Conservation (phyloP, 2,329 filamentous ascomycete genomes). For the Talaromyces sp. region DNA sequence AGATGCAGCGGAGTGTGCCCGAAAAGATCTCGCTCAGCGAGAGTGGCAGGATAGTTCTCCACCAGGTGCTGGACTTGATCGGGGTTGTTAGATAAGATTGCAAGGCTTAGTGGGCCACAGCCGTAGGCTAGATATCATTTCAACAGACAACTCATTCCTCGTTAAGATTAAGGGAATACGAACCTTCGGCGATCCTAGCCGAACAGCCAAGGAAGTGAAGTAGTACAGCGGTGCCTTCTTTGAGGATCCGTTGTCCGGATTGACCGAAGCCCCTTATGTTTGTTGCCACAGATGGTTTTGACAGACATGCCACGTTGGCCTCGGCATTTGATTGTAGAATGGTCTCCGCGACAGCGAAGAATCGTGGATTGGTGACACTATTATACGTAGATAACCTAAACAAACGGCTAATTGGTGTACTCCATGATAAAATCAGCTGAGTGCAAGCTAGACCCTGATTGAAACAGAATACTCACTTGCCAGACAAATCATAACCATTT, state of each 20-base stretch:
- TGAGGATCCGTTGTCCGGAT: neutral
- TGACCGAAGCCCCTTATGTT: accelerated
- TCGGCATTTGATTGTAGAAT: neutral
- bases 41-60: neutral
- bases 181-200: neutral
- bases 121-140: neutral
- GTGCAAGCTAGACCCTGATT: neutral
- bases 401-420: neutral
- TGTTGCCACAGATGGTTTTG: neutral
- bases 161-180: neutral
- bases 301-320: neutral
- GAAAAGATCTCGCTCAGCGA: neutral
- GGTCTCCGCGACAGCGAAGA: neutral
- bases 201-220: neutral
- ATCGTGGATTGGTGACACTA: neutral
- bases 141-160: neutral
- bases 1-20: neutral
- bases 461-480: neutral
- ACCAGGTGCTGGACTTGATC: neutral
- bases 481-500: neutral
- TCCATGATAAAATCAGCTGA: neutral
- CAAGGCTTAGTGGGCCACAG: neutral
- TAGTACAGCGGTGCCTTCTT: neutral
- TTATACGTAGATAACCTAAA: neutral
- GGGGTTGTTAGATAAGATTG: neutral